Percentiles rank a stretch among this genome's conserved stretches.
These are phyloP conservation scores for Eucalyptus cladocalyx DNA, from an alignment of 345 rosid species.

Conservation along the genomic window DNA sequence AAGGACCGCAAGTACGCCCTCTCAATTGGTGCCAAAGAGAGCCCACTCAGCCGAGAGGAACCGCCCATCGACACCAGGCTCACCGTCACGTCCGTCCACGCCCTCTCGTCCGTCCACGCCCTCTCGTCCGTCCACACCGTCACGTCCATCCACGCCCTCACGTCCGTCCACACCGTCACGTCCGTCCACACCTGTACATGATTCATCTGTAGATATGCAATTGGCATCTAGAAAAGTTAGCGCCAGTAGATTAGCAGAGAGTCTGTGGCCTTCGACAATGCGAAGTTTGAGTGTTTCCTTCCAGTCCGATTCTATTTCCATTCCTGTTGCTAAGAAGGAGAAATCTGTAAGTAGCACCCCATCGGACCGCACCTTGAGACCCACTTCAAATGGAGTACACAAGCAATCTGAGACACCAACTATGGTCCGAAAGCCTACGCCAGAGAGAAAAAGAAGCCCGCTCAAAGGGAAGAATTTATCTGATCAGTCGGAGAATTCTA, in stretches of 20 bases:
- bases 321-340: slow-evolving; percentile 80
- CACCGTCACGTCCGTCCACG: slow-evolving; percentile 15
- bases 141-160: slow-evolving; percentile 41
- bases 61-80: slow-evolving; percentile 73
- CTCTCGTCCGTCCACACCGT: not conserved
- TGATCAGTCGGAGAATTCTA: slow-evolving; percentile 89
- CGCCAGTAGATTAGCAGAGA: slow-evolving; percentile 61
- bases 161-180: not conserved
- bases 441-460: slow-evolving; percentile 81
- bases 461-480: slow-evolving; percentile 69
- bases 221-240: slow-evolving; percentile 53
- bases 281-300: slow-evolving; percentile 92
- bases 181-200: slow-evolving; percentile 68
- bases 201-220: slow-evolving; percentile 37
- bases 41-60: slow-evolving; percentile 79
- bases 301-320: slow-evolving; percentile 81
- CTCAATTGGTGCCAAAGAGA: slow-evolving; percentile 57
- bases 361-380: slow-evolving; percentile 68
- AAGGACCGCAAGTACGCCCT: slow-evolving; percentile 32
- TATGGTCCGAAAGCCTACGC: slow-evolving; percentile 52
- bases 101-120: slow-evolving; percentile 50
- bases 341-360: slow-evolving; percentile 41
- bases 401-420: slow-evolving; percentile 46
- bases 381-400: slow-evolving; percentile 76
- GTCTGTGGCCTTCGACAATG: slow-evolving; percentile 99